Evolutionary conservation across 1,284 basidiomycete species (phyloP).

Genomic region (Ganoderma resinaceum): DNA sequence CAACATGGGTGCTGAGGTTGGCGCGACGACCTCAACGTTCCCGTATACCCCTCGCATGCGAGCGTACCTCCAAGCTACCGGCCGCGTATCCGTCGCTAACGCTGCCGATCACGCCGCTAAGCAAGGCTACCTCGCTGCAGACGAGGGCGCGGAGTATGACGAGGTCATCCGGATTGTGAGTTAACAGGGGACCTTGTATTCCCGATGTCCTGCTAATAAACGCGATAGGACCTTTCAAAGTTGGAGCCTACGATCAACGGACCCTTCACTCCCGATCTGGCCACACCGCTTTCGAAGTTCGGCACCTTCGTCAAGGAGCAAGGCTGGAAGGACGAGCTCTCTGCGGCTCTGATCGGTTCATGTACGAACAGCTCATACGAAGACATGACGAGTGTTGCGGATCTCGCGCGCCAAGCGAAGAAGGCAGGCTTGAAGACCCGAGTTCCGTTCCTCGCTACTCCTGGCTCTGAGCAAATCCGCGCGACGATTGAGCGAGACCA

Average conservation of each 20-base stretch:
- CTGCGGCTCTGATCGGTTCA: slow-evolving; percentile 93
- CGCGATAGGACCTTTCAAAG: slow-evolving; percentile 80
- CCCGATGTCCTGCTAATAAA: not conserved
- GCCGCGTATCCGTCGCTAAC: slow-evolving; percentile 85
- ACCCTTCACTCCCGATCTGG: slow-evolving; percentile 97
- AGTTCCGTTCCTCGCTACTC: slow-evolving; percentile 97
- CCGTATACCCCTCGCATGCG: slow-evolving; percentile 94
- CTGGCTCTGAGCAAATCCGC: slow-evolving; percentile 96
- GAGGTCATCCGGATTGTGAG: slow-evolving; percentile 93
- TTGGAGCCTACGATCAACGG: slow-evolving; percentile 97
- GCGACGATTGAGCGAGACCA: slow-evolving; percentile 97
- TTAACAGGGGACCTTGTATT: slow-evolving; percentile 17
- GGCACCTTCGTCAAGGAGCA: slow-evolving; percentile 81
- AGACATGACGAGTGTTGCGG: slow-evolving; percentile 92
- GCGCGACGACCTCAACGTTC: slow-evolving; percentile 98
- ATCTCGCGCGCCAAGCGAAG: slow-evolving; percentile 91
- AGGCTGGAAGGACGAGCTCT: slow-evolving; percentile 92
- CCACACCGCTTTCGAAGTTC: slow-evolving; percentile 95
- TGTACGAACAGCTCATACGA: slow-evolving; percentile 99
- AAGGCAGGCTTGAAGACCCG: slow-evolving; percentile 68
- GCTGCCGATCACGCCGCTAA: slow-evolving; percentile 89
- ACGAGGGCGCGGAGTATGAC: slow-evolving; percentile 94
- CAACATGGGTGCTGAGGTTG: slow-evolving; percentile 99
- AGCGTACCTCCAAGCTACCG: slow-evolving; percentile 90
- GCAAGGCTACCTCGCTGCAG: slow-evolving; percentile 82